phyloP scores from a whole-genome alignment of 1,284 basidiomycete species.

The Ustilago lituana region DNA sequence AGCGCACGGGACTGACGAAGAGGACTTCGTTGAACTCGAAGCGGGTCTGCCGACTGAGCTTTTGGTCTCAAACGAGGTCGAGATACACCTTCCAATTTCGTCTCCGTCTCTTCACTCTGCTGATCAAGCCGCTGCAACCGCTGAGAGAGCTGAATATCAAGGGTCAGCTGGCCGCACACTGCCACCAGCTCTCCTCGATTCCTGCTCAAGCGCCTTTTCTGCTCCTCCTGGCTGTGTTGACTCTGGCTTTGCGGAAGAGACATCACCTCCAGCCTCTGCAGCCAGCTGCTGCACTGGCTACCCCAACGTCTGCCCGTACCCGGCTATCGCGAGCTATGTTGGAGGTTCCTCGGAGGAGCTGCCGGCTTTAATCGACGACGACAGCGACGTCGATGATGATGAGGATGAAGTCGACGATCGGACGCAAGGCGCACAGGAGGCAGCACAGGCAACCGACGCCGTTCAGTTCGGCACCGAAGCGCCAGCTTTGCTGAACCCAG shows the following conservation, averaged over 20 bases:
- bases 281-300: constrained; percentile 38
- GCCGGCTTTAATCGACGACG: constrained; percentile 43
- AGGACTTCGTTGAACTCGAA: constrained; percentile 39
- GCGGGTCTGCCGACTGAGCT: background rate
- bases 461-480: background rate
- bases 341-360: constrained; percentile 41
- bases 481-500: constrained; percentile 2
- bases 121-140: background rate
- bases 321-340: constrained; percentile 10
- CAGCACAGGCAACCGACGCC: background rate
- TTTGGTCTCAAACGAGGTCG: background rate
- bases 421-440: background rate
- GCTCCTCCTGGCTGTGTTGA: constrained; percentile 3
- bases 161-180: background rate
- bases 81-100: background rate
- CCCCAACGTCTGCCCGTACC: constrained; percentile 48
- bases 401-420: constrained; percentile 30
- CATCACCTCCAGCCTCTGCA: constrained; percentile 20
- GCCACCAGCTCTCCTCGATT: constrained; percentile 8
- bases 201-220: constrained; percentile 12
- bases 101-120: background rate
- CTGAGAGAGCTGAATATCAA: background rate
- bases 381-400: constrained; percentile 46
- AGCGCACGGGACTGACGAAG: constrained; percentile 4
- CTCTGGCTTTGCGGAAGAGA: constrained; percentile 36